Percentiles rank a stretch among this genome's conserved stretches.
These are phyloP conservation scores for Geosmithia putterillii DNA, from an alignment of 2,329 filamentous ascomycete genomes.

Conservation along the genomic window DNA sequence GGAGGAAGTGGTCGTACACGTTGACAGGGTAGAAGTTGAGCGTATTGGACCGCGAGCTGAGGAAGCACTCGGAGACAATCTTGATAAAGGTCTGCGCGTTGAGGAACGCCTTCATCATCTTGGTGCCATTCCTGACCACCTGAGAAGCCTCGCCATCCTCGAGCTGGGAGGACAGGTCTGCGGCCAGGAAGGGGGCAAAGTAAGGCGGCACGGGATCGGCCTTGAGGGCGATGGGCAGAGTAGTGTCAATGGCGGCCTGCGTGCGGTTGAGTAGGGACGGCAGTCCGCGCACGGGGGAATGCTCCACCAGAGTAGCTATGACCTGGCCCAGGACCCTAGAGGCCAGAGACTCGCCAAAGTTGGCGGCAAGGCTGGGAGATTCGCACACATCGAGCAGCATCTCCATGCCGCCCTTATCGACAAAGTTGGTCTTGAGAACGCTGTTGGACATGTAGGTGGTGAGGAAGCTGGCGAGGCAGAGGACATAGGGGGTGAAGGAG, in stretches of 20 bases:
- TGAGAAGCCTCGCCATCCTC: conserved; percentile 20
- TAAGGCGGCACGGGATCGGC: conserved; percentile 44
- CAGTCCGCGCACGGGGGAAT: conserved; percentile 67
- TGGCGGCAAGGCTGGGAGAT: conserved; percentile 64
- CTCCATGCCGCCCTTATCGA: conserved; percentile 71
- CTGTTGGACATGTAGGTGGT: conserved; percentile 61
- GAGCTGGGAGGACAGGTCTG: conserved; percentile 20
- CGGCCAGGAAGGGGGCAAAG: conserved; percentile 54
- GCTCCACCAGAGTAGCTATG: conserved; percentile 67
- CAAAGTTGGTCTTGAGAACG: conserved; percentile 59
- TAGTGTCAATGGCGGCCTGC: conserved; percentile 52
- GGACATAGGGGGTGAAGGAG: conserved; percentile 56
- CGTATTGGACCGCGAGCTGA: conserved; percentile 47
- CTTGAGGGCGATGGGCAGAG: conserved; percentile 51
- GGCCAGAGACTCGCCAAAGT: conserved; percentile 45
- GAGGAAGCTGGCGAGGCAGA: conserved; percentile 66
- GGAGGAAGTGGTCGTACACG: conserved; percentile 69
- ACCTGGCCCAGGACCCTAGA: conserved; percentile 62
- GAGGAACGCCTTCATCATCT: conserved; percentile 65
- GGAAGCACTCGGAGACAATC: conserved; percentile 64
- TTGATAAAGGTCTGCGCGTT: conserved; percentile 65
- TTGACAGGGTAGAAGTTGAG: conserved; percentile 66
- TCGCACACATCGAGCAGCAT: conserved; percentile 73
- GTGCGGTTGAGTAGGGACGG: conserved; percentile 69
- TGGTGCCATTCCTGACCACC: conserved; percentile 54